Evolutionary conservation across 2,329 filamentous ascomycete genomes (phyloP), one percentile per base, ranked within the genome.

Genomic region (Truncatella angustata): DNA sequence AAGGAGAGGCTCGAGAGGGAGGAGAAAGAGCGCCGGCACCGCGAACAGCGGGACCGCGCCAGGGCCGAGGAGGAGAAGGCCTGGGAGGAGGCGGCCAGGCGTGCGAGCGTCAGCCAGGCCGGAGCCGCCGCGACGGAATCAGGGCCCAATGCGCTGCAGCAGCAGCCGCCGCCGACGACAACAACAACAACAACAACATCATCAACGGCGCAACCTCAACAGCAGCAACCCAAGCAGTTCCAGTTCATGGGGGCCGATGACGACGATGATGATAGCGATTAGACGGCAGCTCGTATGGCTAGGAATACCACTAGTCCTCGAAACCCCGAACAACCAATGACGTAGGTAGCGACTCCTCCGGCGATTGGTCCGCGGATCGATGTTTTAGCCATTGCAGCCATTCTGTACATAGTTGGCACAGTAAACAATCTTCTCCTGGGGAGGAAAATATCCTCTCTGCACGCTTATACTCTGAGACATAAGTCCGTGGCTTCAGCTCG

Each of bases 161-260:
- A n/a, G n/a, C n/a, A n/a, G n/a, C n/a, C n/a, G n/a, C n/a, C n/a
- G n/a, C n/a, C 16, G 16, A 9, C 30, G 39, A 18, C 30, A 57
- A 59, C 4, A 30, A 6, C 14, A 18, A 10, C 60, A 62, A 3
- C 66, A 64, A 2, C 70, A 73, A 60, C 75, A n/a, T n/a, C n/a
- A n/a, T n/a, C n/a, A n/a, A 30, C 23, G n/a, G 20, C 49, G 20
- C 30, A 57, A 59, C 4, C 46, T 4, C 14, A 18, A 10, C 60
- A 62, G 4, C 66, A 64, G 2, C 70, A 73, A 60, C 75, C 73
- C 65, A 78, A 76, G 64, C 79, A 82, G 69, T 82, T 82, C 57
- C 78, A 80, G 60, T 82, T 82, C 51, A 74, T 78, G 50, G 78
- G 73, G 50, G 63, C 80, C 56, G 78, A 81, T 55, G 71, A 81